Base-by-base conservation (phyloP, 2,329 filamentous ascomycete genomes). In the Gnomoniopsis sp. region DNA sequence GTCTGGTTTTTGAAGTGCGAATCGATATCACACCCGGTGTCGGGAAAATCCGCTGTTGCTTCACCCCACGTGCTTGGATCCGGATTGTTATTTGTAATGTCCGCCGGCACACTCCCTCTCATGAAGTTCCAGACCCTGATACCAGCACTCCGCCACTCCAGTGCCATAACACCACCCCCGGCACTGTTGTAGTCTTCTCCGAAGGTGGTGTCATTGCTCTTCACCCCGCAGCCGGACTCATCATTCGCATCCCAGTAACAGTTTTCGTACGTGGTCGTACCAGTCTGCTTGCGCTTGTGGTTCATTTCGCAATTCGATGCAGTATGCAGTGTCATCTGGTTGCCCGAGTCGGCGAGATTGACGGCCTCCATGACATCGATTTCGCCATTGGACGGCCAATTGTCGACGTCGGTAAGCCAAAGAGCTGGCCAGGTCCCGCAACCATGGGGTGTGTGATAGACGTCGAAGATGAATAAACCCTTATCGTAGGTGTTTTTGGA, bases 401-500 rank as follows among this genome's bases (percentile, higher is more conserved):
- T 79, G 64, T 68, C 71, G 1, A 77, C 73, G 68, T 89, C 87
- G 0, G 78, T 77, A 7, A 89, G 75, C 87, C 87, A 89, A 12
- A 90, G 77, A 0, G 87, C 80, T 2, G 85, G 84, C 87, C 84
- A 89, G 22, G 80, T 84, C 3, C 78, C 84, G 66, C 86, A 88
- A 46, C 84, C 86, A 65, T 77, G 82, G 0, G 86, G 86, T 0
- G 82, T 82, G 71, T 88, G 86, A 61, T 80, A 77, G 63, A 88
- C 76, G 66, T 88, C 85, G 65, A 88, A 88, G 65, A 88, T 74
- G 72, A 88, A 88, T n/a, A 88, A 79, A 0, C 86, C 86, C n/a
- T 68, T 72, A 65, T 84, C 71, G 70, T 87, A 88, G 48, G 80
- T 80, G 48, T 70, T 75, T 66, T 83, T 86, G 38, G 85, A 88